Evolutionary conservation across 2,329 filamentous ascomycete genomes (phyloP).

Genomic region (Aspergillus pseudoglaucus): DNA sequence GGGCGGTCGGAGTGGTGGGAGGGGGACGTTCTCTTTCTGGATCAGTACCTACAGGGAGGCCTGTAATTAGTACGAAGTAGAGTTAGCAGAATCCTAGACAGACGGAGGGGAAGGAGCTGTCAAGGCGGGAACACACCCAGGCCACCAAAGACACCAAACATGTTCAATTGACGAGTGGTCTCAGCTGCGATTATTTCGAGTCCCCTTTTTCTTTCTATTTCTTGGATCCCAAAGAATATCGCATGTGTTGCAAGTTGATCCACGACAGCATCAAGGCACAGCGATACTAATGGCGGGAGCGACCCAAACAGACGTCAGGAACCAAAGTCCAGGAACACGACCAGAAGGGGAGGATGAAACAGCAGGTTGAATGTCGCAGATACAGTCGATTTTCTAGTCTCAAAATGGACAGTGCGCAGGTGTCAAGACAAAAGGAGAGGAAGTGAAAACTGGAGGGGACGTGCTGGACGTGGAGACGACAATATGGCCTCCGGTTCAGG

Average conservation of each 20-base stretch:
- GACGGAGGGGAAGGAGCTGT: constrained; percentile 1
- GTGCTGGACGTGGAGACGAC: neutral
- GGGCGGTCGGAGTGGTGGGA: constrained; percentile 43
- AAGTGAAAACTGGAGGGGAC: neutral
- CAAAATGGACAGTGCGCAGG: too few species aligned
- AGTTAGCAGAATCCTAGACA: neutral
- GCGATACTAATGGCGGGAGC: too few species aligned
- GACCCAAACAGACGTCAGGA: too few species aligned
- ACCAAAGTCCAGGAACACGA: too few species aligned
- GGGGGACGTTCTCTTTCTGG: constrained; percentile 41
- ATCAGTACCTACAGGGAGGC: constrained; percentile 24
- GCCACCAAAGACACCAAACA: constrained; percentile 30
- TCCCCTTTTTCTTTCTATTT: too few species aligned
- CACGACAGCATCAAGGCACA: too few species aligned
- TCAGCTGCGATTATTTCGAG: too few species aligned
- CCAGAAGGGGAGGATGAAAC: too few species aligned
- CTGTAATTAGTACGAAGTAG: constrained; percentile 11
- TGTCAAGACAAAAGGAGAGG: neutral
- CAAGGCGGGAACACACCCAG: constrained; percentile 20
- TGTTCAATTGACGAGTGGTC: constrained; percentile 10
- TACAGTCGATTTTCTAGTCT: too few species aligned
- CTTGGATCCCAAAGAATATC: neutral
- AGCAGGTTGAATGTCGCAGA: too few species aligned
- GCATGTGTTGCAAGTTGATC: too few species aligned
- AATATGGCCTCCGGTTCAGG: neutral